phyloP scores from a whole-genome alignment of 2,329 filamentous ascomycete species.

The Neoscytalidium dimidiatum region DNA sequence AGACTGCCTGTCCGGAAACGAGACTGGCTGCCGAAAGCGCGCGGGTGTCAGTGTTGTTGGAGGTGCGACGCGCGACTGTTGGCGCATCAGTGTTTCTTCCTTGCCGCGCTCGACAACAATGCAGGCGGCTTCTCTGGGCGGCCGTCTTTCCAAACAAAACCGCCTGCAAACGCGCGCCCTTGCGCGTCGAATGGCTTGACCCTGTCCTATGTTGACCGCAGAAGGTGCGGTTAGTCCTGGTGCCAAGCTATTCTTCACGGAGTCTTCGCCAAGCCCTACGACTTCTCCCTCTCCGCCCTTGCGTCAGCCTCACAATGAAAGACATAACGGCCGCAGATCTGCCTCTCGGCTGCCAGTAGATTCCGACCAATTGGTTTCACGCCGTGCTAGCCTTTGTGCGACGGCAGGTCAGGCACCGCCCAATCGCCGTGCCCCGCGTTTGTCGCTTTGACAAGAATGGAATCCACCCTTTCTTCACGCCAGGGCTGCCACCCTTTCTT shows the following conservation, averaged over 20 bases:
- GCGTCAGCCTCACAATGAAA: constrained; percentile 20
- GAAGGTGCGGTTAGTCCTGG: neutral
- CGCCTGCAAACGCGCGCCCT: neutral
- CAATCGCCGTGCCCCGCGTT: constrained; percentile 10
- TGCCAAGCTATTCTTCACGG: constrained; percentile 21
- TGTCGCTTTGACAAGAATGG: constrained; percentile 9
- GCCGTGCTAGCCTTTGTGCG: neutral
- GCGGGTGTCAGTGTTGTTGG: neutral
- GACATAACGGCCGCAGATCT: constrained; percentile 17
- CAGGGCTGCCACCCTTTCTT: constrained; percentile 8
- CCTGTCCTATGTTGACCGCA: neutral
- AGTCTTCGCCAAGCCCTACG: constrained; percentile 18
- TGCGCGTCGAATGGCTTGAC: neutral
- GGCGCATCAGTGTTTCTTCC: constrained; percentile 9
- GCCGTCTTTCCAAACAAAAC: neutral
- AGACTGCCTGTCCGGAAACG: neutral
- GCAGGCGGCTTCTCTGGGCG: neutral
- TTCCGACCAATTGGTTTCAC: constrained; percentile 10
- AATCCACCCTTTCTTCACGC: constrained; percentile 2
- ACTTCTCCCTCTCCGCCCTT: constrained; percentile 16
- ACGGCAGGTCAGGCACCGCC: constrained; percentile 2
- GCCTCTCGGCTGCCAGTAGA: too few species aligned
- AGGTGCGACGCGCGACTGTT: neutral
- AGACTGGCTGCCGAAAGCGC: neutral
- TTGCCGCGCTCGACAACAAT: neutral